A percentile compares a stretch with the other conserved stretches of the same genome.
Evolutionary conservation across 805 yeast species (phyloP).

Genomic region (Lipomyces yamanashiensis): DNA sequence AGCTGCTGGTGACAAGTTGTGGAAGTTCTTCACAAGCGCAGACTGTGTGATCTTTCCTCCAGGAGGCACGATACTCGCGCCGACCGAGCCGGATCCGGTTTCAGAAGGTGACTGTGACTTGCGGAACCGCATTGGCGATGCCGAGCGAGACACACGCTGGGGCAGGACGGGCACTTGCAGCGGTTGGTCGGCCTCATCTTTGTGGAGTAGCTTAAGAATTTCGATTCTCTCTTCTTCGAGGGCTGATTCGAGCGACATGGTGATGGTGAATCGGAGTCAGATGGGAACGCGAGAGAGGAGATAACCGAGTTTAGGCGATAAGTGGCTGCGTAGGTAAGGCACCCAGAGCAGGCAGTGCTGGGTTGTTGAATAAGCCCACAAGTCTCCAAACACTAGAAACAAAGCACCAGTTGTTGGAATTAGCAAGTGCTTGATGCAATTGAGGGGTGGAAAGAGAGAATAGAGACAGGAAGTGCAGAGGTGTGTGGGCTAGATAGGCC

Average conservation of each 20-base stretch:
- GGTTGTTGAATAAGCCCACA: no score
- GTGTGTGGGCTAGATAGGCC: neutral
- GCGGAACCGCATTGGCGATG: conserved; percentile 30
- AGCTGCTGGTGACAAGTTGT: conserved; percentile 33
- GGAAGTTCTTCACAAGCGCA: conserved; percentile 30
- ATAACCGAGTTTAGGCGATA: neutral
- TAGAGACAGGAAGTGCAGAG: neutral
- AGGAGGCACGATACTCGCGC: neutral
- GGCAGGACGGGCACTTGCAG: conserved; percentile 16
- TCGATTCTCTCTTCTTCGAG: conserved; percentile 41
- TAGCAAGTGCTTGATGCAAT: no score
- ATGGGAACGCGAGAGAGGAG: neutral
- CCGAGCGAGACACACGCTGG: conserved; percentile 27
- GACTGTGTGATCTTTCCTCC: conserved; percentile 32
- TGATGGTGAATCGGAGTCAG: neutral
- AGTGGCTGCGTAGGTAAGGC: neutral
- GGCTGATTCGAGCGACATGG: conserved; percentile 39
- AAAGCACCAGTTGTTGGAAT: no score
- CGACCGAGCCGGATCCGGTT: conserved; percentile 12
- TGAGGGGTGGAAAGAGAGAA: no score
- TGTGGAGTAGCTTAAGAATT: conserved; percentile 37
- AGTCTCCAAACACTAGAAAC: no score
- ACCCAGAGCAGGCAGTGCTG: no score
- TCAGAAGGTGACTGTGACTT: conserved; percentile 18
- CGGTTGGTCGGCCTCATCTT: conserved; percentile 8